Base-by-base conservation (phyloP, 73 alveolate species). In the Symbiodinium pilosum region DNA sequence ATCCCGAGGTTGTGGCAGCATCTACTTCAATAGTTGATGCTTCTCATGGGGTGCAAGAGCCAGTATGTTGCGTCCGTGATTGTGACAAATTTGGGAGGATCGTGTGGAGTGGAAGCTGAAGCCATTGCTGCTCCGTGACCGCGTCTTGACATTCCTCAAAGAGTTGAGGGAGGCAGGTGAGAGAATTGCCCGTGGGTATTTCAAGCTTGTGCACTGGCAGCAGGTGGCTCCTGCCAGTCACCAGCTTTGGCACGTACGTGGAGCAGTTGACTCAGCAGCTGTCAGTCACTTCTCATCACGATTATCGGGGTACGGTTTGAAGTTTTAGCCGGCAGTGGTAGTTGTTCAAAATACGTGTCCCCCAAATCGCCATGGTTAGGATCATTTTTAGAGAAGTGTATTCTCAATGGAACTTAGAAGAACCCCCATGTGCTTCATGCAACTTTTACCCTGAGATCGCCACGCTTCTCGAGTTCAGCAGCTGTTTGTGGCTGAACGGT, bases 401-500 rank as follows among this genome's bases (percentile, higher is more conserved):
- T n/a, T n/a, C n/a, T n/a, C n/a, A n/a, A n/a, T n/a, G n/a, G n/a
- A n/a, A n/a, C n/a, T n/a, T n/a, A n/a, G n/a, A n/a, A n/a, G n/a
- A n/a, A n/a, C n/a, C n/a, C n/a, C n/a, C n/a, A n/a, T n/a, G n/a
- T n/a, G n/a, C n/a, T n/a, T n/a, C n/a, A n/a, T n/a, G 2, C 4
- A 54, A 54, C 73, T 24, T 16, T 6, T 54, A 30, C 26, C 16
- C 43, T 30, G 43, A 89, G 96, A 64, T 89, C 30, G 96, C 86
- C 1, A 89, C 96, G 3, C 96, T 89, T 30, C 77, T 89, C 51
- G 96, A 89, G 96, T 89, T 89, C 96, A 89, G 96, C 96, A 89
- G 77, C 52, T 89, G 96, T 75, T 68, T 89, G 75, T 89, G 96
- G 96, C 96, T 89, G 18, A 84, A 68, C 28, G 77, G 38, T 85